phyloP scores from a whole-genome alignment of 768 basidiomycete genomes.

The Suillus fuscotomentosus region DNA sequence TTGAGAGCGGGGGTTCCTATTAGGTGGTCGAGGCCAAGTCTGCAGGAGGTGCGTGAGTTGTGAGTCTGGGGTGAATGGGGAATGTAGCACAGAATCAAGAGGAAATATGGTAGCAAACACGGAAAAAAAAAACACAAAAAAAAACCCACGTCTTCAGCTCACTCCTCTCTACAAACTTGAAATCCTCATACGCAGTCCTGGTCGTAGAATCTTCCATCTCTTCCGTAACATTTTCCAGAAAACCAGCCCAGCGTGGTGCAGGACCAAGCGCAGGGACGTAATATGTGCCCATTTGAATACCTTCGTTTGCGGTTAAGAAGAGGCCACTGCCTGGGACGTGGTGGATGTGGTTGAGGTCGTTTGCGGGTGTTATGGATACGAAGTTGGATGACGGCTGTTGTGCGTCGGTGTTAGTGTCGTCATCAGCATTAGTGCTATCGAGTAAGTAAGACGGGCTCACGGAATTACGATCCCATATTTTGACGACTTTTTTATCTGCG shows the following conservation, averaged over 20 bases:
- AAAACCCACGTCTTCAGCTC: constrained; percentile 79
- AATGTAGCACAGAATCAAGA: neutral
- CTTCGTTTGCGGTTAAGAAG: constrained; percentile 91
- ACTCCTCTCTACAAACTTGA: constrained; percentile 89
- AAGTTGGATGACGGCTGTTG: constrained; percentile 81
- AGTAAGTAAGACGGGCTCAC: constrained; percentile 40
- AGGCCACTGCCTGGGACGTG: constrained; percentile 88
- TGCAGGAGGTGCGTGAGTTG: constrained; percentile 28
- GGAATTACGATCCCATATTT: constrained; percentile 89
- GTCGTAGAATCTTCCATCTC: constrained; percentile 91
- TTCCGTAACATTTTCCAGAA: constrained; percentile 98
- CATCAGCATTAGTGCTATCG: constrained; percentile 11
- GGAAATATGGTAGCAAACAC: neutral
- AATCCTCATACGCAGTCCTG: constrained; percentile 88
- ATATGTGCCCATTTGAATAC: constrained; percentile 93
- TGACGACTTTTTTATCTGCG: constrained; percentile 95
- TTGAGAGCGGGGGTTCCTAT: constrained; percentile 93
- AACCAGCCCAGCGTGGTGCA: constrained; percentile 94
- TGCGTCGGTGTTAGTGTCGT: constrained; percentile 9
- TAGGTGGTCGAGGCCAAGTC: constrained; percentile 93
- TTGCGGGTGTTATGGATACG: constrained; percentile 86
- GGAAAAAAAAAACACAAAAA: constrained; percentile 3
- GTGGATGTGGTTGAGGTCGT: constrained; percentile 88
- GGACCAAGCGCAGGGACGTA: constrained; percentile 96
- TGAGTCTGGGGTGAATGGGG: neutral